Percentiles rank a stretch among this genome's conserved stretches.
phyloP scores from a whole-genome alignment of 2,329 filamentous ascomycete genomes.

The Ascocoryne sarcoides region DNA sequence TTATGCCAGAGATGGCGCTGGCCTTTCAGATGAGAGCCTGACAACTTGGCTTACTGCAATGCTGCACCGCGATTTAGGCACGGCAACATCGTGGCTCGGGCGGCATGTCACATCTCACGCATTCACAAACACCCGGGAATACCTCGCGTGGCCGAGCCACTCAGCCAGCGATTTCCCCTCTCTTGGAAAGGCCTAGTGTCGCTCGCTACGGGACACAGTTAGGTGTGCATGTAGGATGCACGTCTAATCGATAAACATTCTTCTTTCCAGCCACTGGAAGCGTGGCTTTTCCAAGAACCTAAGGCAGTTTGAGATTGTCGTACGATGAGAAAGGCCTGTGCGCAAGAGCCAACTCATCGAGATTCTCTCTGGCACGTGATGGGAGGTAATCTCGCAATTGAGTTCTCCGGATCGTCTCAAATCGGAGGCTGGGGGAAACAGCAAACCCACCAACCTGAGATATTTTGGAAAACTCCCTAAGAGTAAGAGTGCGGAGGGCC shows the following conservation, averaged over 20 bases:
- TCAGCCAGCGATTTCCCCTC: not conserved
- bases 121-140: not conserved
- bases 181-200: not conserved
- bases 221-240: not conserved
- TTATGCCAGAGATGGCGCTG: no score
- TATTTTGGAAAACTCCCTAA: no score
- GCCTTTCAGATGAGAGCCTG: not conserved
- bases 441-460: no score
- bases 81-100: not conserved
- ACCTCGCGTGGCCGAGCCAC: not conserved
- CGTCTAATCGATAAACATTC: not conserved
- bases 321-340: no score
- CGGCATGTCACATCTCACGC: not conserved
- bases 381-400: no score
- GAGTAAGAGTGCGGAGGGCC: no score
- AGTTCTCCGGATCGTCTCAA: no score
- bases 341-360: no score
- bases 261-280: not conserved
- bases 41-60: not conserved
- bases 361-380: no score
- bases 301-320: no score
- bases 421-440: no score
- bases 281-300: no score
- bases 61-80: not conserved
- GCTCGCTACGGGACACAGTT: not conserved